Percentiles rank a stretch among this genome's conserved stretches.
Evolutionary conservation across 768 basidiomycete species (phyloP).

Genomic region (Panaeolus papilionaceus): DNA sequence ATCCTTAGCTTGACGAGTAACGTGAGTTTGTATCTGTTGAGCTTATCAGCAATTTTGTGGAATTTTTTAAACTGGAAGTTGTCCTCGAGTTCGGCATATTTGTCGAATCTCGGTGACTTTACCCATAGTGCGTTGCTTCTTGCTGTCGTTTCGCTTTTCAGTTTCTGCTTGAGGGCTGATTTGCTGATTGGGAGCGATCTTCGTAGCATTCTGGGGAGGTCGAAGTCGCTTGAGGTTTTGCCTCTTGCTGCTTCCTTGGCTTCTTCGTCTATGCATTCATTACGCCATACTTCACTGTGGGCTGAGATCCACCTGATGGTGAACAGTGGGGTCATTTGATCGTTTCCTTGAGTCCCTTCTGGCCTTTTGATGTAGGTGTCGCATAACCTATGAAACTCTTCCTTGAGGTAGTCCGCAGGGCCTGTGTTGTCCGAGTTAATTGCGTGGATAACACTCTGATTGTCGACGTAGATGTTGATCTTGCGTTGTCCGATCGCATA

Average conservation of each 20-base stretch:
- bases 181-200: too few relatives aligned
- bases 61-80: too few relatives aligned
- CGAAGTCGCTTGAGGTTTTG: neutral
- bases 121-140: too few relatives aligned
- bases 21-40: too few relatives aligned
- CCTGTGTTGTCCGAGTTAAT: slow-evolving; percentile 12
- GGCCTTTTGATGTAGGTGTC: neutral
- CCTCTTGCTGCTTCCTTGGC: slow-evolving; percentile 30
- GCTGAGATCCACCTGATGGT: slow-evolving; percentile 32
- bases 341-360: neutral
- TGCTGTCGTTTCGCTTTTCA: too few relatives aligned
- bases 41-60: too few relatives aligned
- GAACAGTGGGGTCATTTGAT: neutral
- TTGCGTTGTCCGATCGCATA: neutral
- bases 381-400: neutral
- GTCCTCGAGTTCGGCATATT: too few relatives aligned
- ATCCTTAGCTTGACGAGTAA: too few relatives aligned
- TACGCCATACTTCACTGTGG: slow-evolving; percentile 33
- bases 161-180: slow-evolving; percentile 19
- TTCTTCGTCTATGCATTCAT: slow-evolving; percentile 33
- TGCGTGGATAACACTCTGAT: slow-evolving; percentile 23
- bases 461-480: slow-evolving; percentile 24
- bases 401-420: slow-evolving; percentile 24
- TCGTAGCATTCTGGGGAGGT: too few relatives aligned
- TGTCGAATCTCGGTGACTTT: too few relatives aligned